Base-by-base conservation (phyloP, 352 stramenopile genomes). In the Blastocystis hominis region DNA sequence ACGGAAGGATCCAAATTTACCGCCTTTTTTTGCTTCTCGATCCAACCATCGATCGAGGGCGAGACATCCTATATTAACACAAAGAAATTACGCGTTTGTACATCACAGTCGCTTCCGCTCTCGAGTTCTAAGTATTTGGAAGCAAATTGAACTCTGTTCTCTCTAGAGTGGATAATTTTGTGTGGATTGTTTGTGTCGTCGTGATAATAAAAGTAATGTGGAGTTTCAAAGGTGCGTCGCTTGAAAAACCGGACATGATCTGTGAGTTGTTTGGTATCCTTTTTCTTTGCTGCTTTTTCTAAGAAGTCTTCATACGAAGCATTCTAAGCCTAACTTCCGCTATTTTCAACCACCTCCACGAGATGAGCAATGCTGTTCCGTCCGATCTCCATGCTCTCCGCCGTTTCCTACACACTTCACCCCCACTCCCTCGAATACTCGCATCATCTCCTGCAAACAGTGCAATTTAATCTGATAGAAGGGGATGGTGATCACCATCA, bases 61-160 rank as follows among this genome's bases (percentile, higher is more conserved):
- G 70, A 78, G 40, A 78, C 44, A 3, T 80, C 70, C 70, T 80
- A 80, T 24, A 24, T 64, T 64, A 17, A 64, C 13, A n/a, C 44
- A 50, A 36, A 24, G 30, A 6, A 30, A 7, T 20, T n/a, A 54
- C 34, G 17, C 24, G 24, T 30, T 30, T 0, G 9, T 13, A 80
- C 70, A 17, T 80, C 70, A 40, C 70, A 80, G 7, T 80, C 70
- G 24, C 70, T 80, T 36, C 44, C 70, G 36, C 70, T 80, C 54
- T 80, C 70, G 0, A 80, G 55, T 17, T 66, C 20, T 63, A 13
- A 15, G 50, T 62, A 7, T 40, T 36, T 24, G 70, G 70, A 34
- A 64, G 50, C 46, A 46, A 61, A 42, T 40, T 38, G 46, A 42
- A 64, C 20, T 24, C 24, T 17, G 62, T 42, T 17, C 10, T 15